Evolutionary conservation across 202 grass and related monocot species (phyloP), one percentile per base, ranked within the genome.

Genomic region (Setaria italica): DNA sequence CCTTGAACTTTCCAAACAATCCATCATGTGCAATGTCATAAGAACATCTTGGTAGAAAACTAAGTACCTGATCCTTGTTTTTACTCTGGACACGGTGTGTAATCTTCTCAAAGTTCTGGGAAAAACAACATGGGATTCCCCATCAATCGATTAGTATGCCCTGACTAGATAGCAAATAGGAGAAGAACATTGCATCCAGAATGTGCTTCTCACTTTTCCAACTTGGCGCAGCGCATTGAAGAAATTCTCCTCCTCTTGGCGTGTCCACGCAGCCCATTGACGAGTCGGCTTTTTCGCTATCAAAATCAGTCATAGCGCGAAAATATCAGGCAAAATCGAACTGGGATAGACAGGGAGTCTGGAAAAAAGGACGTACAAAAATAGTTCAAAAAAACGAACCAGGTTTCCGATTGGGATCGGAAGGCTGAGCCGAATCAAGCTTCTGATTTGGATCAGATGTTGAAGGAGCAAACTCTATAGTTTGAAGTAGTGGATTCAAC

Each of bases 191-290:
- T 78, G 73, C 82, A 85, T 69, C 70, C 60, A 47, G 39, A 81
- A 85, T 43, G 34, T 72, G 80, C 15, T 63, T 74, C 86, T 76
- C 86, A 99, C 97, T 82, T 99, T 99, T 73, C 97, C 97, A 82
- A 94, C 97, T 99, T 99, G 97, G 68, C 97, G 89, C 86, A 97
- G 85, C 46, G 94, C 97, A 94, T 99, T 94, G 87, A 99, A 97
- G 77, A 99, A 99, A 81, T 91, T 97, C 76, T 99, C 94, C 53
- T 99, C 97, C 66, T 99, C 94, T 86, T 97, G 92, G 64, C 89
- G 89, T 69, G 97, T 99, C 97, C 97, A 99, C 76, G 97, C 92
- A 57, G 94, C 97, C 97, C 97, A 99, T 91, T 94, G 85, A 33
- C 97, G 89, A 34, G 90, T 90, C 73, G 85, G 75, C 70, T 89